Evolutionary conservation across 176 grass and related monocot genomes (phyloP).

Genomic region (Triticum urartu): DNA sequence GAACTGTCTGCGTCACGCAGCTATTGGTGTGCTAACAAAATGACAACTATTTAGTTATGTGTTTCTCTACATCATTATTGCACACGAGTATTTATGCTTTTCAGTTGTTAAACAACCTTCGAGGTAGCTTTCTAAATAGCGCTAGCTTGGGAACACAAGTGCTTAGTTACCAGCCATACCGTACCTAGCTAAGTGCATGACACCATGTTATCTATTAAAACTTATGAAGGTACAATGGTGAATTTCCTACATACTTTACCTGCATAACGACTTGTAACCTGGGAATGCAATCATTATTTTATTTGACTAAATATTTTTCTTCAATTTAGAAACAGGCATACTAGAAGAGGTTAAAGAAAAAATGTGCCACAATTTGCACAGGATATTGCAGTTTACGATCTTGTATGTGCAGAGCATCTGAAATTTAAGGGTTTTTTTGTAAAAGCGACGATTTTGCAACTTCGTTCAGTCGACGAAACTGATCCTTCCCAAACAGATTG

Average conservation of each 20-base stretch:
- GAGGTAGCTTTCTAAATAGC: neutral
- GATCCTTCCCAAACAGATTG: neutral
- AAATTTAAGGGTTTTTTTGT: neutral
- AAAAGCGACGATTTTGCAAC: neutral
- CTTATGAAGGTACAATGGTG: neutral
- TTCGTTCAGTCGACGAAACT: neutral
- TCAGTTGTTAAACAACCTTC: neutral
- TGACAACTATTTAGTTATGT: neutral
- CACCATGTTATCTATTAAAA: neutral
- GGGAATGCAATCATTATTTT: neutral
- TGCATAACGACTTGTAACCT: neutral
- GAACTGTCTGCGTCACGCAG: neutral
- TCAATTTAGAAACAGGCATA: neutral
- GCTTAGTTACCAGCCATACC: neutral
- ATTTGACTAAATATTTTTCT: neutral
- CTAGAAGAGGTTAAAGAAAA: conserved; percentile 21
- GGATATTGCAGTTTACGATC: neutral
- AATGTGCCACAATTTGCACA: neutral
- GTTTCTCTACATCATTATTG: neutral
- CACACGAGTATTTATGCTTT: neutral
- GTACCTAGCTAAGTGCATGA: neutral
- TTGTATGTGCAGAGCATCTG: neutral
- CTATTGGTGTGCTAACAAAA: neutral
- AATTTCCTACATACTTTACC: neutral
- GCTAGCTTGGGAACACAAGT: neutral